Conservation (phyloP, 495 filamentous ascomycete genomes). For the Chaetomium cochliodes region DNA sequence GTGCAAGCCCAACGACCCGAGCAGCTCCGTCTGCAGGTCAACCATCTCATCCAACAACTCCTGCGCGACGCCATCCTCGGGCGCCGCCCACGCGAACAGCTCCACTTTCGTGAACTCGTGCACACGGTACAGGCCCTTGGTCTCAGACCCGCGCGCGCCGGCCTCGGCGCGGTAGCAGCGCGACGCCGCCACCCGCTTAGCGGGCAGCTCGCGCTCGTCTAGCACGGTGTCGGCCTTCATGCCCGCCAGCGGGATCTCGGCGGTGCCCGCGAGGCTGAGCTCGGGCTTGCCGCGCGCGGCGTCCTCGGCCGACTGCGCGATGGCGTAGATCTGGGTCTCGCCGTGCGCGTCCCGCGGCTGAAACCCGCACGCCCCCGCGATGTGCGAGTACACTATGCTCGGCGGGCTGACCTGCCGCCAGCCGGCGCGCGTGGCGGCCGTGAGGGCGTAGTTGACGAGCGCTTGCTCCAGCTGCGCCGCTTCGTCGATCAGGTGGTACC, state of each 20-base stretch:
- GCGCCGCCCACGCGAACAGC: conserved; percentile 82
- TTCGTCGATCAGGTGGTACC: conserved; percentile 91
- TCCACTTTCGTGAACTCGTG: conserved; percentile 99
- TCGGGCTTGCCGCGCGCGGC: conserved; percentile 59
- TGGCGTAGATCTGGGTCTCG: conserved; percentile 84
- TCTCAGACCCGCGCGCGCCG: conserved; percentile 80
- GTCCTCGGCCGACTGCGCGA: conserved; percentile 62
- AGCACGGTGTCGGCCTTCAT: conserved; percentile 78
- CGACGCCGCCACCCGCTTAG: conserved; percentile 78
- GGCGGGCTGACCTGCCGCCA: conserved; percentile 80
- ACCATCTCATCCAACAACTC: conserved; percentile 80
- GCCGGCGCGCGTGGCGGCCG: conserved; percentile 63
- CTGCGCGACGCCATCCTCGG: conserved; percentile 45
- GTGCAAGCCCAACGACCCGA: conserved; percentile 72
- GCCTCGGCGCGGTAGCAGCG: conserved; percentile 94
- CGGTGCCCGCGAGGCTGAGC: conserved; percentile 76
- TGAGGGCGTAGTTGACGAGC: conserved; percentile 79
- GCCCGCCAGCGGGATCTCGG: conserved; percentile 90
- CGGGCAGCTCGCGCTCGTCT: conserved; percentile 51
- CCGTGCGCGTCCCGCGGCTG: conserved; percentile 85
- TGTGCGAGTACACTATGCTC: conserved; percentile 87
- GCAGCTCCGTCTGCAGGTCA: conserved; percentile 77
- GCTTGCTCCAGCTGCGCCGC: conserved; percentile 90
- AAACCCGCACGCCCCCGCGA: conserved; percentile 87
- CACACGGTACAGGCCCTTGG: conserved; percentile 95